Conservation (phyloP, 106 monocot genomes). For the Alisma plantagoaquatica region DNA sequence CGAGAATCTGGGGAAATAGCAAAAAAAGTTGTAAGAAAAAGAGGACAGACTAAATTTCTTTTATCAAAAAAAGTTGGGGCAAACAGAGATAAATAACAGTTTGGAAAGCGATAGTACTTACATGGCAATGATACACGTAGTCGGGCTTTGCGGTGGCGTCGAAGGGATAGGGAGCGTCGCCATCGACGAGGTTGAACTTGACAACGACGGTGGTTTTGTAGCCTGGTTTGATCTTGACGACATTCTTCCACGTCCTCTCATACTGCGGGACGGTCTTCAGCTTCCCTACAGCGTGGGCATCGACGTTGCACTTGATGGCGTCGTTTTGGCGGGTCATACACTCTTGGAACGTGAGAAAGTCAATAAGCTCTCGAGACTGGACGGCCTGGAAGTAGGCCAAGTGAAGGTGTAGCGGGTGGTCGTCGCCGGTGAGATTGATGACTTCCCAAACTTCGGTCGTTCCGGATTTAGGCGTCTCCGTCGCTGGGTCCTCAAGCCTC, state of each 20-base stretch:
- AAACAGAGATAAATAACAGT: background rate
- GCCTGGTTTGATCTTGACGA: slow-evolving; percentile 12
- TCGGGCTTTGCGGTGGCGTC: slow-evolving; percentile 5
- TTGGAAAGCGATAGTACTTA: background rate
- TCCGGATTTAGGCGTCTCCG: slow-evolving; percentile 5
- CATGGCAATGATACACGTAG: slow-evolving; percentile 19
- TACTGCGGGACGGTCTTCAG: background rate
- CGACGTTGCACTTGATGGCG: slow-evolving; percentile 32
- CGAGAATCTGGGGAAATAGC: slow-evolving; percentile 8
- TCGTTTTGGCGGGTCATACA: slow-evolving; percentile 66
- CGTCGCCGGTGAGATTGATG: slow-evolving; percentile 35
- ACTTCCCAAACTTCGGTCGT: slow-evolving; percentile 11
- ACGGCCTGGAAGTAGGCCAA: slow-evolving; percentile 41
- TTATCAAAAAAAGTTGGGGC: too few relatives aligned
- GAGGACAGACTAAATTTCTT: background rate
- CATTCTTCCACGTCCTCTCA: slow-evolving; percentile 17
- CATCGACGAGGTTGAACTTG: slow-evolving; percentile 8
- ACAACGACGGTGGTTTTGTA: slow-evolving; percentile 8
- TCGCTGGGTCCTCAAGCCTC: slow-evolving; percentile 25
- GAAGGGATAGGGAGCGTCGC: slow-evolving; percentile 5
- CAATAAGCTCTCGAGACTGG: slow-evolving; percentile 27
- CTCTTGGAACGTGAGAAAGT: slow-evolving; percentile 24
- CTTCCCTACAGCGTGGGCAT: slow-evolving; percentile 23
- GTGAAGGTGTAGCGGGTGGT: slow-evolving; percentile 90
- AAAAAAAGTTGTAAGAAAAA: background rate